These are phyloP conservation scores for Suhomyces ambrosiae DNA, from an alignment of 1,139 yeast genomes.

Conservation along the genomic window DNA sequence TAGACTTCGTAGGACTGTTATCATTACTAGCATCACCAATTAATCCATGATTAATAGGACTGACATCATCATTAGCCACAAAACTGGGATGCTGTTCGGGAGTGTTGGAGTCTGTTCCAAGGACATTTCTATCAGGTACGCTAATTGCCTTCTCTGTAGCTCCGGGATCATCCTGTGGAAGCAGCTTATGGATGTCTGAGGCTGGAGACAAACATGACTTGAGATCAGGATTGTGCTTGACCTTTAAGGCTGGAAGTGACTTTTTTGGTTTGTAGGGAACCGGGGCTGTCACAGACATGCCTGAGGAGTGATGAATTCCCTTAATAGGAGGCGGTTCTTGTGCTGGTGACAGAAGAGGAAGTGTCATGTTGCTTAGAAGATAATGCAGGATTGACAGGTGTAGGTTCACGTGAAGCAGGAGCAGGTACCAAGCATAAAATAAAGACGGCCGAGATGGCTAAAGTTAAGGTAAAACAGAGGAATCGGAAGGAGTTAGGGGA, in stretches of 20 bases:
- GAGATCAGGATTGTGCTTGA: slow-evolving; percentile 26
- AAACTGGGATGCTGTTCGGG: slow-evolving; percentile 22
- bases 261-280: slow-evolving; percentile 5
- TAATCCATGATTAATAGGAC: slow-evolving; percentile 29
- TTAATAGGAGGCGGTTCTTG: background rate
- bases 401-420: too few relatives aligned
- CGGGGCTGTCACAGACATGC: slow-evolving; percentile 2
- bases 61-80: slow-evolving; percentile 22
- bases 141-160: background rate
- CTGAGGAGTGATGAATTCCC: background rate
- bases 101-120: background rate
- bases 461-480: too few relatives aligned
- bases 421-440: too few relatives aligned
- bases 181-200: slow-evolving; percentile 5
- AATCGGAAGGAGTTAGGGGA: too few relatives aligned
- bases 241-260: slow-evolving; percentile 17
- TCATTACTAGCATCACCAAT: slow-evolving; percentile 1
- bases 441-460: too few relatives aligned
- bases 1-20: background rate
- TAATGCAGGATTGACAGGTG: slow-evolving; percentile 1
- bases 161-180: slow-evolving; percentile 5
- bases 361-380: background rate
- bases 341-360: background rate
- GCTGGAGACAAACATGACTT: slow-evolving; percentile 28
- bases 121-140: too few relatives aligned